phyloP scores from a whole-genome alignment of 768 basidiomycete species.

The Macrolepiota albuminosa region DNA sequence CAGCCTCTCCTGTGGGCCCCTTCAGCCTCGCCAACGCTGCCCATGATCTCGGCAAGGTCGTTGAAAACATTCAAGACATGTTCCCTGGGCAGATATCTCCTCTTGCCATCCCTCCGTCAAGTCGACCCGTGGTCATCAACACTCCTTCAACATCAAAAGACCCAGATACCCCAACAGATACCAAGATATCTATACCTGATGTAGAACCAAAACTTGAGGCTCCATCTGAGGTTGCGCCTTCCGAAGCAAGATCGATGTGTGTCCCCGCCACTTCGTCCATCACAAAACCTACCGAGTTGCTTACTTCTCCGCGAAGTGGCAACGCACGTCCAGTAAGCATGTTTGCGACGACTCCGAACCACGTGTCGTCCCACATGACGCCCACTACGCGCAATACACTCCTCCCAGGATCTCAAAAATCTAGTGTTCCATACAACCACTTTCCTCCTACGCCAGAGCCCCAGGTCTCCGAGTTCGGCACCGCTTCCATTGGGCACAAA shows the following conservation, averaged over 20 bases:
- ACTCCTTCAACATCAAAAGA: background rate
- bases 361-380: slow-evolving; percentile 33
- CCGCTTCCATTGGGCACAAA: slow-evolving; percentile 19
- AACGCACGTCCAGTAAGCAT: slow-evolving; percentile 30
- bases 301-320: background rate
- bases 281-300: background rate
- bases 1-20: slow-evolving; percentile 16
- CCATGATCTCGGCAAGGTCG: slow-evolving; percentile 15
- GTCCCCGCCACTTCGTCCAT: background rate
- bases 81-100: slow-evolving; percentile 20
- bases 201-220: background rate
- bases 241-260: background rate
- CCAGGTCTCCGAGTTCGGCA: slow-evolving; percentile 21
- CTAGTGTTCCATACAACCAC: slow-evolving; percentile 20
- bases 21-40: slow-evolving; percentile 18
- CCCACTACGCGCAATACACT: slow-evolving; percentile 33
- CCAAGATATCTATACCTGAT: slow-evolving; percentile 9
- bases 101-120: slow-evolving; percentile 8
- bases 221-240: background rate
- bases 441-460: slow-evolving; percentile 34
- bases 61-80: slow-evolving; percentile 19
- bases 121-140: slow-evolving; percentile 10
- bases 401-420: slow-evolving; percentile 21
- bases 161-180: background rate
- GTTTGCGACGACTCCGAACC: slow-evolving; percentile 34